Evolutionary conservation across 208 protist species (phyloP).

Genomic region (Crithidia expoeki): DNA sequence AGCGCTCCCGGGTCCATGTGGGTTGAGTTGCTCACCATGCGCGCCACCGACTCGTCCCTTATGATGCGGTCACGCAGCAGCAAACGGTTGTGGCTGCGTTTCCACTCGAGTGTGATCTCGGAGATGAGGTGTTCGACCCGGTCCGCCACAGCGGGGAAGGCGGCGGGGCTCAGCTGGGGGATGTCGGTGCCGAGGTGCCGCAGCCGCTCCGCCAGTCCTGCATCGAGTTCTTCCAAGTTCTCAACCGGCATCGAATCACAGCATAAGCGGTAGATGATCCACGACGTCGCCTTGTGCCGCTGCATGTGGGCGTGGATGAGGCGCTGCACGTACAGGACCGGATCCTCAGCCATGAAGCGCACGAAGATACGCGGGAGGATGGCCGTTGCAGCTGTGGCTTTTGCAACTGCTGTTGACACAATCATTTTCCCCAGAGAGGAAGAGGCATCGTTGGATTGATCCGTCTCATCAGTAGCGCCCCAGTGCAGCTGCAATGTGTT

Average conservation of each 20-base stretch:
- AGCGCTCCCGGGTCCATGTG: slow-evolving; percentile 90
- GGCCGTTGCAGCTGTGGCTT: not conserved
- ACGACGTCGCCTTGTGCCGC: slow-evolving; percentile 86
- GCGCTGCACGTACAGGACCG: slow-evolving; percentile 87
- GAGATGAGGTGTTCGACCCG: slow-evolving; percentile 77
- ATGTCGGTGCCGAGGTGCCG: slow-evolving; percentile 83
- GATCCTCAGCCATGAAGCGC: slow-evolving; percentile 89
- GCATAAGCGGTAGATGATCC: slow-evolving; percentile 92
- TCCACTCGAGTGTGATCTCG: slow-evolving; percentile 90
- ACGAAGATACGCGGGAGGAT: slow-evolving; percentile 87
- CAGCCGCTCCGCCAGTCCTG: slow-evolving; percentile 62
- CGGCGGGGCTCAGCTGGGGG: slow-evolving; percentile 73
- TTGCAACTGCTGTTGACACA: not conserved
- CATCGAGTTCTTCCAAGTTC: slow-evolving; percentile 69
- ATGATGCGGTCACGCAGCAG: slow-evolving; percentile 88
- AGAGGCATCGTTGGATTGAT: not conserved
- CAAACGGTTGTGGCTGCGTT: slow-evolving; percentile 91
- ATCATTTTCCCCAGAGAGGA: not conserved
- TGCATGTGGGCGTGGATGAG: slow-evolving; percentile 81
- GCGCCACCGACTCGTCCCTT: slow-evolving; percentile 72
- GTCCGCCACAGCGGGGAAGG: slow-evolving; percentile 75
- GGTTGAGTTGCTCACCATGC: slow-evolving; percentile 79
- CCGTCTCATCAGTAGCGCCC: slow-evolving; percentile 42
- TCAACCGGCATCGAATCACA: slow-evolving; percentile 93
- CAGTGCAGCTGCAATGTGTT: slow-evolving; percentile 81